Evolutionary conservation across 176 grass and related monocot species (phyloP).

Genomic region (Microstegium vimineum): DNA sequence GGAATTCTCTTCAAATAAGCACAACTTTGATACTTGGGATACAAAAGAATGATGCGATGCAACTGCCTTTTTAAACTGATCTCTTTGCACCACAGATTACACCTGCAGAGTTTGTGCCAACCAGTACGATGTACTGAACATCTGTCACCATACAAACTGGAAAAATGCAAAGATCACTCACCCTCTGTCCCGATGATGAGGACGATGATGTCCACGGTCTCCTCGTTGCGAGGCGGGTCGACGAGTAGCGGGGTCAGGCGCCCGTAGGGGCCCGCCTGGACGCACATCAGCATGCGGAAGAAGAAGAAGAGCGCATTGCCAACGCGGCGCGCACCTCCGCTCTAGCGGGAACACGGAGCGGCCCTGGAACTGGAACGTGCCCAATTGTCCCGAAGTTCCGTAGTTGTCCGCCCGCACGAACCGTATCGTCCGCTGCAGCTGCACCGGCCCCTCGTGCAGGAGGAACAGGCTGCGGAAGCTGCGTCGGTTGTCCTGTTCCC

Average conservation of each 20-base stretch:
- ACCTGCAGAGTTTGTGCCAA: not conserved
- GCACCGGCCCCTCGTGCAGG: not conserved
- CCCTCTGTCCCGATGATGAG: constrained; percentile 19
- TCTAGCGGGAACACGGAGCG: not conserved
- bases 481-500: not conserved
- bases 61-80: not conserved
- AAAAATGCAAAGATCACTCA: not conserved
- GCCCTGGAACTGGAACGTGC: not conserved
- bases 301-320: not conserved
- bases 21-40: not conserved
- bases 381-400: not conserved
- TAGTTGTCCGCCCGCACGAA: not conserved
- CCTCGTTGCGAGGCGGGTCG: constrained; percentile 31
- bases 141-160: not conserved
- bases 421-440: not conserved
- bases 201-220: not conserved
- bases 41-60: not conserved
- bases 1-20: not conserved
- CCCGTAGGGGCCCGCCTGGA: not conserved
- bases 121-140: not conserved
- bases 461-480: not conserved
- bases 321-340: not conserved
- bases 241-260: constrained; percentile 23
- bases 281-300: constrained; percentile 2
- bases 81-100: not conserved